Conservation (phyloP, 306 rosid species). For the Vicia villosa region DNA sequence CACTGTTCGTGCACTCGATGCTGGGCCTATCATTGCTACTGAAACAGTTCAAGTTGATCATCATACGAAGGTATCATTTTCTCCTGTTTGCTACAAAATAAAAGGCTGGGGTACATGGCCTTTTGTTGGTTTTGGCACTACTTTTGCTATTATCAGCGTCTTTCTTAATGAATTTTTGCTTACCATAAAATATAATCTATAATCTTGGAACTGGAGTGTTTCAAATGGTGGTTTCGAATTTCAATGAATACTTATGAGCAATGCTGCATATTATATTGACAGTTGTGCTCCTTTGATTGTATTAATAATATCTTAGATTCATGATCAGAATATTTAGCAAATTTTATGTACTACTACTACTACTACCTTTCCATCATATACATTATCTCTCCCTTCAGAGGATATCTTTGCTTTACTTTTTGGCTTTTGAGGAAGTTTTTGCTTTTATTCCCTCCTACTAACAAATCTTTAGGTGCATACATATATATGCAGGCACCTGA, state of each 20-base stretch:
- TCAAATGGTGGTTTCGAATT: conserved; percentile 14
- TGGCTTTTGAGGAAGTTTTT: conserved; percentile 7
- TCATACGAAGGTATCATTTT: conserved; percentile 64
- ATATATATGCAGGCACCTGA: conserved; percentile 78
- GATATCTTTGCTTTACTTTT: neutral
- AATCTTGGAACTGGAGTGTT: neutral
- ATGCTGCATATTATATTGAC: conserved; percentile 19
- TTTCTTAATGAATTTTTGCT: neutral
- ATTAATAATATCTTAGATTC: neutral
- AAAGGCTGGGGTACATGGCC: neutral
- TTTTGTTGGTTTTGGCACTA: neutral
- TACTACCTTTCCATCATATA: neutral
- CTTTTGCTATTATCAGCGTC: neutral
- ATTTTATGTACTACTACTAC: neutral
- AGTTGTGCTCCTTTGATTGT: neutral
- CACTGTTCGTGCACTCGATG: conserved; percentile 89
- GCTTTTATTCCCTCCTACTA: conserved; percentile 24
- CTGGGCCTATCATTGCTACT: conserved; percentile 84
- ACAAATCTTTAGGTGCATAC: conserved; percentile 44
- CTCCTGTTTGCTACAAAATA: conserved; percentile 17
- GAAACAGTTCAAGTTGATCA: conserved; percentile 62
- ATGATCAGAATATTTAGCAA: neutral
- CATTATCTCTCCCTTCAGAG: neutral
- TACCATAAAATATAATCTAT: neutral
- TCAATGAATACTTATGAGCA: conserved; percentile 10